phyloP scores from a whole-genome alignment of 129 eudicot genomes.

The Arctium lappa region DNA sequence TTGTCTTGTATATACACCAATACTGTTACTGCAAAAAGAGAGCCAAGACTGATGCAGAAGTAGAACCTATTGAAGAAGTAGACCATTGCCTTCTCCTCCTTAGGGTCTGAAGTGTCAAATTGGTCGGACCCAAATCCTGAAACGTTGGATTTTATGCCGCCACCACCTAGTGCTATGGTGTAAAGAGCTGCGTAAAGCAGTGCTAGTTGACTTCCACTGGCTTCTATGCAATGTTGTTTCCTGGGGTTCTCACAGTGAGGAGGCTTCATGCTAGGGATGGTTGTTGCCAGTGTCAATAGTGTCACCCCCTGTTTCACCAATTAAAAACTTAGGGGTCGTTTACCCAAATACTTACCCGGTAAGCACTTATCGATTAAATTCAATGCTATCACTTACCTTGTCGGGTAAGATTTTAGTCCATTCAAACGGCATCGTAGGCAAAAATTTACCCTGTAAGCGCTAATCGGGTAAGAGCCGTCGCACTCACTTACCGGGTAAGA shows the following conservation, averaged over 20 bases:
- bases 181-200: conserved; percentile 82
- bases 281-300: conserved; percentile 72
- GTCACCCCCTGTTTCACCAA: conserved; percentile 59
- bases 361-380: too few species aligned
- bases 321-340: neutral
- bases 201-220: conserved; percentile 63
- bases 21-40: conserved; percentile 84
- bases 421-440: too few species aligned
- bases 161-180: conserved; percentile 93
- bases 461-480: too few species aligned
- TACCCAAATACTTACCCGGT: too few species aligned
- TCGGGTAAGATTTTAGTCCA: too few species aligned
- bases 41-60: conserved; percentile 80
- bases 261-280: conserved; percentile 77
- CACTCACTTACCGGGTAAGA: too few species aligned
- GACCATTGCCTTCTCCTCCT: conserved; percentile 79
- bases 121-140: conserved; percentile 98
- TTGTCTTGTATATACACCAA: conserved; percentile 88
- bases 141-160: conserved; percentile 94
- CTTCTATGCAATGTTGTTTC: conserved; percentile 59
- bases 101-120: conserved; percentile 69
- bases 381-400: too few species aligned
- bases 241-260: conserved; percentile 61
- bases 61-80: conserved; percentile 90
- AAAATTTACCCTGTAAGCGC: too few species aligned